Conservation (phyloP, 805 yeast species). For the Candida rishiriensis region DNA sequence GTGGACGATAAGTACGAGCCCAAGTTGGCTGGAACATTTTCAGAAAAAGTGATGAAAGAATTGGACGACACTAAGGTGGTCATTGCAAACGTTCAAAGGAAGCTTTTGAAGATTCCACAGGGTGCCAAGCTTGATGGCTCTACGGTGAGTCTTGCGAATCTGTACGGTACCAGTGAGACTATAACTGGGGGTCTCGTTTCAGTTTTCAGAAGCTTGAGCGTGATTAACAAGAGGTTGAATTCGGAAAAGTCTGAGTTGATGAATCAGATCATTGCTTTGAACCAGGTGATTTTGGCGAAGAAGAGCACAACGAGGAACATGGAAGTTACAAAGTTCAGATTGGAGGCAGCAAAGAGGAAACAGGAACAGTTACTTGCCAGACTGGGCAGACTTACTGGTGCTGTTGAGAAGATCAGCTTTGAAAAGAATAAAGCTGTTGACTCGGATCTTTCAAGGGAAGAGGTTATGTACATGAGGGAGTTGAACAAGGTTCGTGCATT, state of each 20-base stretch:
- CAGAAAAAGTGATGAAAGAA: constrained; percentile 4
- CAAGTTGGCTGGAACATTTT: constrained; percentile 2
- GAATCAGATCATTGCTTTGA: constrained; percentile 21
- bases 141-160: constrained; percentile 10
- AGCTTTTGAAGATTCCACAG: constrained; percentile 2
- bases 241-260: constrained; percentile 19
- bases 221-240: constrained; percentile 14
- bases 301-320: constrained; percentile 13
- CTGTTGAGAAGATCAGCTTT: constrained; percentile 7
- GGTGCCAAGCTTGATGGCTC: constrained; percentile 8
- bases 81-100: constrained; percentile 10
- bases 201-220: constrained; percentile 15
- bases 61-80: constrained; percentile 3
- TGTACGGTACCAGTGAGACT: constrained; percentile 15
- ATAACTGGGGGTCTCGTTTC: constrained; percentile 14
- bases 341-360: constrained; percentile 30
- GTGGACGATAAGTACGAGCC: constrained; percentile 5
- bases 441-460: constrained; percentile 21
- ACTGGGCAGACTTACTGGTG: constrained; percentile 11
- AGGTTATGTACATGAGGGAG: constrained; percentile 20
- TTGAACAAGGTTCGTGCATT: constrained; percentile 16
- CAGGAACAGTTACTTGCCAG: constrained; percentile 16
- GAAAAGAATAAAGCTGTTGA: constrained; percentile 7
- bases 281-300: constrained; percentile 11
- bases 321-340: constrained; percentile 25